phyloP scores from a whole-genome alignment of 1,284 basidiomycete genomes.

The Paramarasmius palmivorus region DNA sequence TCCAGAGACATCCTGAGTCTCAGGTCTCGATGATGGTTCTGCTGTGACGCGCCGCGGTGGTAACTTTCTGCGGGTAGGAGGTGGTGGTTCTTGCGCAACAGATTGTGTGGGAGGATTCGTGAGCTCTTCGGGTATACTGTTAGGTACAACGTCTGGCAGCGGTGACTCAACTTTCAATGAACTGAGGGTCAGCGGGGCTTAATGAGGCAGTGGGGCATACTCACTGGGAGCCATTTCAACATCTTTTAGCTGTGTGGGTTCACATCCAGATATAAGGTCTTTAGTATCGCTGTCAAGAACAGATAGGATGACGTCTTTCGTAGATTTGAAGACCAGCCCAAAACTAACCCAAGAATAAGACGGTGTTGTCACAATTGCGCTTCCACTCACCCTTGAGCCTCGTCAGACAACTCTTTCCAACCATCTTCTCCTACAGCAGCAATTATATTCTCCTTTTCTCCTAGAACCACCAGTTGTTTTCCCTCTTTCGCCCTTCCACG shows the following conservation, averaged over 20 bases:
- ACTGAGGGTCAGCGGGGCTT: too few relatives aligned
- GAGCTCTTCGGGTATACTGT: constrained; percentile 43
- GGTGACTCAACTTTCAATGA: constrained; percentile 22
- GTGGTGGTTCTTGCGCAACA: neutral
- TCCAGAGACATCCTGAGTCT: neutral
- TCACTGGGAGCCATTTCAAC: too few relatives aligned
- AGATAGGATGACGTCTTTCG: constrained; percentile 40
- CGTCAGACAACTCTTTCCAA: constrained; percentile 53
- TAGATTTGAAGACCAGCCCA: constrained; percentile 34
- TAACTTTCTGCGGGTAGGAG: constrained; percentile 3
- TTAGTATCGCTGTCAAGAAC: constrained; percentile 41
- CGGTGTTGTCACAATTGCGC: neutral
- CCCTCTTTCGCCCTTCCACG: constrained; percentile 51
- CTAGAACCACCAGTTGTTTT: constrained; percentile 52
- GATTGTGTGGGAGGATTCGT: constrained; percentile 25
- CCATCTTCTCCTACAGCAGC: constrained; percentile 47
- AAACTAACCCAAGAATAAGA: constrained; percentile 33
- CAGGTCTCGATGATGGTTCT: neutral
- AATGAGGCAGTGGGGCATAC: too few relatives aligned
- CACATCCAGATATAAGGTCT: constrained; percentile 21
- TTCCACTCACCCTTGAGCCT: constrained; percentile 48
- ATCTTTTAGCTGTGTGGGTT: too few relatives aligned
- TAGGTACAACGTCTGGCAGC: constrained; percentile 42
- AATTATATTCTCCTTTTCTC: constrained; percentile 44
- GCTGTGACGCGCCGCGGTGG: neutral